Evolutionary conservation across 495 filamentous ascomycete species (phyloP).

Genomic region (Penicillium canariense): DNA sequence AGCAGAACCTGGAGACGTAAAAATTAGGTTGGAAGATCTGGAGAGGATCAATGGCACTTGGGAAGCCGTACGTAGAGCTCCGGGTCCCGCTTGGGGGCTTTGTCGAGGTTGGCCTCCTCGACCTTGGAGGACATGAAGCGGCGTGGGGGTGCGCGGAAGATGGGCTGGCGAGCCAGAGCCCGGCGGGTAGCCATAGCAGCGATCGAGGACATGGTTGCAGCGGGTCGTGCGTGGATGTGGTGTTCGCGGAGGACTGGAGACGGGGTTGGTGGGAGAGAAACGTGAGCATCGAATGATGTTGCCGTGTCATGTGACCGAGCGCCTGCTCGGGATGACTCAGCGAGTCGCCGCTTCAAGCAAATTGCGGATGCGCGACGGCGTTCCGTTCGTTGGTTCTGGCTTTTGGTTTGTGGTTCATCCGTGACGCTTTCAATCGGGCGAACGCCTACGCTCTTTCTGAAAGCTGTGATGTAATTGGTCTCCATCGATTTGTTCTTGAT

Average conservation of each 20-base stretch:
- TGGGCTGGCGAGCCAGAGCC: constrained; percentile 47
- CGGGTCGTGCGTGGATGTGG: constrained; percentile 20
- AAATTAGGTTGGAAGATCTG: constrained; percentile 17
- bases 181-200: constrained; percentile 51
- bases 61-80: constrained; percentile 69
- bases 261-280: constrained; percentile 33
- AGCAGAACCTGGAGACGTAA: constrained; percentile 66
- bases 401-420: not conserved
- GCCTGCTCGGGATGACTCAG: constrained; percentile 28
- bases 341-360: constrained; percentile 12
- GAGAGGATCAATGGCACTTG: constrained; percentile 14
- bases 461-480: constrained; percentile 23
- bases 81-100: constrained; percentile 71
- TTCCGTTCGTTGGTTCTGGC: constrained; percentile 2
- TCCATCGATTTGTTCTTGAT: constrained; percentile 8
- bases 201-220: constrained; percentile 52
- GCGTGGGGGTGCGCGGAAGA: constrained; percentile 42
- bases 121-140: constrained; percentile 47
- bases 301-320: constrained; percentile 35
- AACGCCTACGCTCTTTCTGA: constrained; percentile 2
- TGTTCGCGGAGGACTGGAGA: constrained; percentile 17
- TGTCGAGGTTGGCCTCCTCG: constrained; percentile 52
- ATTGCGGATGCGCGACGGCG: constrained; percentile 5
- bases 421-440: not conserved
- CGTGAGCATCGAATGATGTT: constrained; percentile 38